Conservation (phyloP, 345 rosid species). For the Arabis alpina region DNA sequence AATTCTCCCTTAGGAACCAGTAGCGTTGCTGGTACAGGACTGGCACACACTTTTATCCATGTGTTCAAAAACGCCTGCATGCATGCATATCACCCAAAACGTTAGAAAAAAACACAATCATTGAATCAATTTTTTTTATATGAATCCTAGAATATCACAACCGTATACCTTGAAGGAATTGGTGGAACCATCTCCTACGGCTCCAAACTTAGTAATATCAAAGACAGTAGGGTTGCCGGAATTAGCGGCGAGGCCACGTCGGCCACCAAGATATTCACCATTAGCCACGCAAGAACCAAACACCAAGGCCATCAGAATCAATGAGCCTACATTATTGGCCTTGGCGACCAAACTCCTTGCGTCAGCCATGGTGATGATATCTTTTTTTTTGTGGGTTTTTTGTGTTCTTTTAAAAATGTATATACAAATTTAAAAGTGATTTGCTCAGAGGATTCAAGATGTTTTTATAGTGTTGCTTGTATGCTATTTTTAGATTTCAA, state of each 20-base stretch:
- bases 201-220: constrained; percentile 54
- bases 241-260: constrained; percentile 42
- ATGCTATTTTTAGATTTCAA: constrained; percentile 13
- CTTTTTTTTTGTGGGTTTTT: constrained; percentile 7
- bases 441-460: constrained; percentile 21
- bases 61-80: constrained; percentile 57
- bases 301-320: constrained; percentile 40
- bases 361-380: constrained; percentile 50
- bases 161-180: constrained; percentile 43
- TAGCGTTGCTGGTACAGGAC: constrained; percentile 50
- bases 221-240: constrained; percentile 41
- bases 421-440: constrained; percentile 30
- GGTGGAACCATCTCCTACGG: constrained; percentile 48
- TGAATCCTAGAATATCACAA: too few relatives aligned
- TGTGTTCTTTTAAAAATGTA: constrained; percentile 22
- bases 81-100: constrained; percentile 16
- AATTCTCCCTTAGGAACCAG: constrained; percentile 54
- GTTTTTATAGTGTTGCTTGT: constrained; percentile 10
- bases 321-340: constrained; percentile 35
- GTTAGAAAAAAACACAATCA: too few relatives aligned
- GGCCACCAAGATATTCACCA: constrained; percentile 42
- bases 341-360: constrained; percentile 40
- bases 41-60: constrained; percentile 60
- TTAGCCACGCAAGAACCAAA: constrained; percentile 49
- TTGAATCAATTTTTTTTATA: too few relatives aligned